phyloP scores from a whole-genome alignment of 495 filamentous ascomycete species.

The Penicillium angulare region DNA sequence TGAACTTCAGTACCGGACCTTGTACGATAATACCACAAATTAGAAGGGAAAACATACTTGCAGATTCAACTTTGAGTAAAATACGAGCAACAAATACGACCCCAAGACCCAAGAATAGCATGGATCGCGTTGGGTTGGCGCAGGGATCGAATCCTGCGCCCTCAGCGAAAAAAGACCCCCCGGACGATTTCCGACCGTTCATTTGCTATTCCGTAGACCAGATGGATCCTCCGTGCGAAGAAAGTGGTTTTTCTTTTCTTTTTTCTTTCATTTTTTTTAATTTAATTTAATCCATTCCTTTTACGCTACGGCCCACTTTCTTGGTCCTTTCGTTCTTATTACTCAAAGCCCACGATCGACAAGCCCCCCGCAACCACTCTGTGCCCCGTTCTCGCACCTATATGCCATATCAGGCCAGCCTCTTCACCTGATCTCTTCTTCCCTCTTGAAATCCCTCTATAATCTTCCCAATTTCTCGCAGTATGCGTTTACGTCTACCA shows the following conservation, averaged over 20 bases:
- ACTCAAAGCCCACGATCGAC: neutral
- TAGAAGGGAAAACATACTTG: no score
- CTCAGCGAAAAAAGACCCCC: neutral
- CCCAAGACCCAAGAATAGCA: conserved; percentile 1
- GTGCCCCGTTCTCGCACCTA: neutral
- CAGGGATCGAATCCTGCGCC: conserved; percentile 7
- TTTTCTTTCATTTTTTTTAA: neutral
- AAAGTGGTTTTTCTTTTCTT: no score
- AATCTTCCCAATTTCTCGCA: conserved; percentile 5
- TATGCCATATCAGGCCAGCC: neutral
- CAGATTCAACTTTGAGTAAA: no score
- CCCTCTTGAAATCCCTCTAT: neutral
- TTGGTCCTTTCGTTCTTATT: neutral
- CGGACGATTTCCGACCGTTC: neutral
- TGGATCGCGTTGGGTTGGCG: no score
- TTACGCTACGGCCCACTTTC: neutral
- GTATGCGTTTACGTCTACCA: conserved; percentile 18
- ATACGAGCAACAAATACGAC: neutral
- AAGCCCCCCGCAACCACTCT: neutral
- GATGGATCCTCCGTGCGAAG: no score
- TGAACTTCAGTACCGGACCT: no score
- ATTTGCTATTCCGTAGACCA: neutral
- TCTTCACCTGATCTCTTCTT: conserved; percentile 10
- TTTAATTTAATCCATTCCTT: neutral
- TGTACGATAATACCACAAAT: no score